Percentiles rank a stretch among this genome's conserved stretches.
Evolutionary conservation across 495 filamentous ascomycete genomes (phyloP).

Genomic region (Evernia prunastri): DNA sequence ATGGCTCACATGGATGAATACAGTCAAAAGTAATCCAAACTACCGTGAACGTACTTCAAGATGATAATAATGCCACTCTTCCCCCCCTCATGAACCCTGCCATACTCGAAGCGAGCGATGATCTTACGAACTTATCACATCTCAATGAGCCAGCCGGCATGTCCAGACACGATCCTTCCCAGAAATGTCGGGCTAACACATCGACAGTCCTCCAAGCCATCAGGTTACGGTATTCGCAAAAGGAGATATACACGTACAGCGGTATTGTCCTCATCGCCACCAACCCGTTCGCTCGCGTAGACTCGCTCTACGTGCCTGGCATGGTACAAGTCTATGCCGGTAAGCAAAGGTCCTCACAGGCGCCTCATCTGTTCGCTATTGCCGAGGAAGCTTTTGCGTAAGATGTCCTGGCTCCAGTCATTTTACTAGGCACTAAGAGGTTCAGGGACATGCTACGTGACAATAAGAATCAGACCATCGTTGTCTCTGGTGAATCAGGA

Average conservation of each 20-base stretch:
- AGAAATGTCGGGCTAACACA: constrained; percentile 32
- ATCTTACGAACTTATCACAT: constrained; percentile 95
- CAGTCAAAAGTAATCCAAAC: constrained; percentile 78
- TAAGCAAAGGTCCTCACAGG: constrained; percentile 91
- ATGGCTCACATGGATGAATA: constrained; percentile 25
- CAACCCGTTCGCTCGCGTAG: constrained; percentile 95
- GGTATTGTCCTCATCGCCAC: constrained; percentile 98
- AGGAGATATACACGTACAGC: constrained; percentile 99
- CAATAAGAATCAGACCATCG: constrained; percentile 93
- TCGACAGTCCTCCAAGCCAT: constrained; percentile 88
- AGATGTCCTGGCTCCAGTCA: constrained; percentile 29
- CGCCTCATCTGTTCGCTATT: constrained; percentile 97
- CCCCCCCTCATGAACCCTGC: constrained; percentile 97
- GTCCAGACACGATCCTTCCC: constrained; percentile 18
- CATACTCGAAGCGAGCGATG: constrained; percentile 97
- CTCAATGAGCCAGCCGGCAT: constrained; percentile 97
- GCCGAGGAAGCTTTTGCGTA: constrained; percentile 98
- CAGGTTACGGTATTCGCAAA: constrained; percentile 93
- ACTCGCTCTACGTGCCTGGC: constrained; percentile 96
- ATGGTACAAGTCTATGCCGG: constrained; percentile 99
- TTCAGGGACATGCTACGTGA: constrained; percentile 93
- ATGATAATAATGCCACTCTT: constrained; percentile 61
- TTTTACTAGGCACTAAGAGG: constrained; percentile 11
- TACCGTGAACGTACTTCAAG: constrained; percentile 68
- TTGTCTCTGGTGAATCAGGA: constrained; percentile 97